Evolutionary conservation across 192 early-diverging fungal species (phyloP).

Genomic region (Gaertneriomyces sp.): DNA sequence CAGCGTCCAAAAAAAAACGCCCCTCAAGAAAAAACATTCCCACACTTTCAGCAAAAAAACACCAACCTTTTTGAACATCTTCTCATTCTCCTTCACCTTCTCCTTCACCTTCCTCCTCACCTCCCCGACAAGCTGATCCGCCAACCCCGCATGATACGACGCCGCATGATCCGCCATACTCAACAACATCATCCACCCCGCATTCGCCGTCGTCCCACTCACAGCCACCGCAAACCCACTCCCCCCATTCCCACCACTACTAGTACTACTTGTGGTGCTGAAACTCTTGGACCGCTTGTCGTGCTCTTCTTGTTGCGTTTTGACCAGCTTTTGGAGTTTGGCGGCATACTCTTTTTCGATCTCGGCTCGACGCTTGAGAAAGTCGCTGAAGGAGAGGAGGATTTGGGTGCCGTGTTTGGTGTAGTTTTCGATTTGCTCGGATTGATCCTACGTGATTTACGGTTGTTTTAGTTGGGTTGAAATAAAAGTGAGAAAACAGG

Average conservation of each 20-base stretch:
- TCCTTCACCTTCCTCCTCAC: constrained; percentile 37
- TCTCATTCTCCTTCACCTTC: constrained; percentile 38
- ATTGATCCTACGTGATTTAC: no score
- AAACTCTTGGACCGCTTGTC: not conserved
- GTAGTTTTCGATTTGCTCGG: constrained; percentile 35
- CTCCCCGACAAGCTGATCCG: constrained; percentile 39
- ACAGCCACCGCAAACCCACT: constrained; percentile 26
- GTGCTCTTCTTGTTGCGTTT: constrained; percentile 34
- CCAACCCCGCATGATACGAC: constrained; percentile 15
- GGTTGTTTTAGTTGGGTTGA: no score
- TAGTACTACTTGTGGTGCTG: constrained; percentile 13
- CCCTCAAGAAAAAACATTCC: not conserved
- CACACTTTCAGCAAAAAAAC: no score
- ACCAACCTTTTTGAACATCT: constrained; percentile 34
- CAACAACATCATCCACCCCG: constrained; percentile 35
- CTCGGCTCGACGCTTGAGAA: constrained; percentile 39
- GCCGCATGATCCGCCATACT: constrained; percentile 34
- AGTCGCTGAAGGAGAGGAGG: constrained; percentile 39
- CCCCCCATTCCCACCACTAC: not conserved
- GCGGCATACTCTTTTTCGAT: constrained; percentile 41
- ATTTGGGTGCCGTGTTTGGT: constrained; percentile 23
- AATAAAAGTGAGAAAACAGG: no score
- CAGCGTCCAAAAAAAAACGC: not conserved
- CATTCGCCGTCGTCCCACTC: constrained; percentile 22
- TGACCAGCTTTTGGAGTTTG: constrained; percentile 33